Percentiles rank a stretch among this genome's conserved stretches.
Evolutionary conservation across 179 eudicot species (phyloP).

Genomic region (Heliamphora pulchella): DNA sequence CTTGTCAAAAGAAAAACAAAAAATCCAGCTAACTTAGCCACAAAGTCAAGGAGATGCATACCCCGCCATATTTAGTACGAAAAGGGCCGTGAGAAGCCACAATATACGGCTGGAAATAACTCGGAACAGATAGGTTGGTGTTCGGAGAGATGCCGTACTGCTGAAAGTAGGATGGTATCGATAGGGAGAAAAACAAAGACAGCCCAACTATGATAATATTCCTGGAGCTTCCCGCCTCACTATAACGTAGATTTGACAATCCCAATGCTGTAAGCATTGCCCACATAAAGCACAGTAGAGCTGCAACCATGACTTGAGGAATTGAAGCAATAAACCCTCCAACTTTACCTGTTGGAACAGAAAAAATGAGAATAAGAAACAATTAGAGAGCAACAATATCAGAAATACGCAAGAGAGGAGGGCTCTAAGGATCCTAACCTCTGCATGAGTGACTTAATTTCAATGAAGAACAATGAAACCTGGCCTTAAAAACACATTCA

Average conservation of each 20-base stretch:
- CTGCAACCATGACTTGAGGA: constrained; percentile 93
- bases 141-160: constrained; percentile 85
- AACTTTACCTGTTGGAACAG: constrained; percentile 64
- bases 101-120: constrained; percentile 74
- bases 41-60: constrained; percentile 32
- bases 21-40: too few species aligned
- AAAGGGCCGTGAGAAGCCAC: constrained; percentile 97
- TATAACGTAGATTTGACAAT: constrained; percentile 83
- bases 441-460: not conserved
- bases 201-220: constrained; percentile 90
- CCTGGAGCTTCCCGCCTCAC: constrained; percentile 97
- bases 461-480: not conserved
- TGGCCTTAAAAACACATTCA: not conserved
- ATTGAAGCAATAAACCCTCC: constrained; percentile 96
- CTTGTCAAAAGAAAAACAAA: too few species aligned
- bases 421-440: not conserved
- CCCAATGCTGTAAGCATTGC: constrained; percentile 94
- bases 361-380: not conserved
- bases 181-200: constrained; percentile 80
- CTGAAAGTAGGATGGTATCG: constrained; percentile 88
- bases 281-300: constrained; percentile 96
- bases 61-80: constrained; percentile 78
- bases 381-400: not conserved
- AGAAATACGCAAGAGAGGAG: not conserved
- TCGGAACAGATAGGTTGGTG: constrained; percentile 67